Conservation (phyloP, 2,329 filamentous ascomycete genomes). For the Leptographium lundbergii region DNA sequence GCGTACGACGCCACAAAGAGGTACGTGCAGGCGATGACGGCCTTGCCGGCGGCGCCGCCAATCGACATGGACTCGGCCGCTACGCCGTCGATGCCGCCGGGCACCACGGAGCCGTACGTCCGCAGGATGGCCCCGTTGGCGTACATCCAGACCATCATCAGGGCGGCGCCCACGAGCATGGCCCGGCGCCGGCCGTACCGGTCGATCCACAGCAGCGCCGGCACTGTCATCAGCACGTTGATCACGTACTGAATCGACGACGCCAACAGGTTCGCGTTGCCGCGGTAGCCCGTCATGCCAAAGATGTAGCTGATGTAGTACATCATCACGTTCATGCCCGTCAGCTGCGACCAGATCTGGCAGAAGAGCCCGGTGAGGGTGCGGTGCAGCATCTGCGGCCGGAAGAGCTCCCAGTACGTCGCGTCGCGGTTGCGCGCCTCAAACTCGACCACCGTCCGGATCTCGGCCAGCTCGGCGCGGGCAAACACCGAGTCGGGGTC, state of each 20-base stretch:
- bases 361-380: conserved; percentile 59
- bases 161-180: conserved; percentile 49
- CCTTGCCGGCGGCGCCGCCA: conserved; percentile 35
- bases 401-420: conserved; percentile 59
- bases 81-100: conserved; percentile 21
- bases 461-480: conserved; percentile 54
- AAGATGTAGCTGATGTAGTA: conserved; percentile 62
- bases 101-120: conserved; percentile 24
- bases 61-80: conserved; percentile 34
- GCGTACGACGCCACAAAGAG: conserved; percentile 43
- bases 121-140: conserved; percentile 34
- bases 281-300: conserved; percentile 54
- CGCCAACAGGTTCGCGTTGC: conserved; percentile 44
- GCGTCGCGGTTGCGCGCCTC: conserved; percentile 58
- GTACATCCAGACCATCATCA: conserved; percentile 45
- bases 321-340: conserved; percentile 67
- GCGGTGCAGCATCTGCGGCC: conserved; percentile 61
- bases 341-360: conserved; percentile 65
- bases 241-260: conserved; percentile 66
- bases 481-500: conserved; percentile 55
- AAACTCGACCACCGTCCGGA: conserved; percentile 60
- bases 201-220: conserved; percentile 63
- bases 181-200: conserved; percentile 60
- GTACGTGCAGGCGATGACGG: conserved; percentile 53
- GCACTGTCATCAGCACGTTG: conserved; percentile 68